Evolutionary conservation across 2,329 filamentous ascomycete genomes (phyloP).

Genomic region (Trichoderma brevicompactum): DNA sequence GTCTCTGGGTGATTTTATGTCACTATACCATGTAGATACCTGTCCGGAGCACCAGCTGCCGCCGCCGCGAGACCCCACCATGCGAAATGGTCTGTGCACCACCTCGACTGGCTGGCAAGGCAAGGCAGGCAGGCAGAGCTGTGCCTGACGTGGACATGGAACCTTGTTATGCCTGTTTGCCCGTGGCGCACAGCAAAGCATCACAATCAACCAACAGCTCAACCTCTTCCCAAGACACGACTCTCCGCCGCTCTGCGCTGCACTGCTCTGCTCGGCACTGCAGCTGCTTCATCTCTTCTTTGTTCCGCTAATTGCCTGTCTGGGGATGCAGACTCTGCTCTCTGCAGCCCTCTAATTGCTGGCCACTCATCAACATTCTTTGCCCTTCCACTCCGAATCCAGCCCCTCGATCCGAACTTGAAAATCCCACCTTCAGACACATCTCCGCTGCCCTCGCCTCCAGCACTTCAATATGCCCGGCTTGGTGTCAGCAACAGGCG

Average conservation of each 20-base stretch:
- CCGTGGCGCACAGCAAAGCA: slow-evolving; percentile 35
- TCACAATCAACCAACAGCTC: slow-evolving; percentile 32
- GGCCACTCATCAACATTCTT: slow-evolving; percentile 10
- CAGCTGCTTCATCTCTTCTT: slow-evolving; percentile 29
- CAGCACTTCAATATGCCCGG: slow-evolving; percentile 71
- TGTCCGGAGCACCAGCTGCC: neutral
- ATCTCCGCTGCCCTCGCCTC: neutral
- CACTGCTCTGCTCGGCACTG: slow-evolving; percentile 12
- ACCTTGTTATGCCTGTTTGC: slow-evolving; percentile 27
- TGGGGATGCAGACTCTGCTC: neutral
- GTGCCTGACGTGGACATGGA: slow-evolving; percentile 52
- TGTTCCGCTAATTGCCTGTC: slow-evolving; percentile 20
- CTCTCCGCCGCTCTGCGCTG: neutral
- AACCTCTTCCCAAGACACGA: neutral
- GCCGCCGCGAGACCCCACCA: slow-evolving; percentile 3
- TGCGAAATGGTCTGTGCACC: slow-evolving; percentile 36
- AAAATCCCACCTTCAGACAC: neutral
- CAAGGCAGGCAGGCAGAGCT: slow-evolving; percentile 50
- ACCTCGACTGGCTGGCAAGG: slow-evolving; percentile 36
- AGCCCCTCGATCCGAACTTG: slow-evolving; percentile 17
- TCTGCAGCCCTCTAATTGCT: neutral
- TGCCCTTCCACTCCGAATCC: slow-evolving; percentile 16
- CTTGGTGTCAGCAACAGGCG: slow-evolving; percentile 89
- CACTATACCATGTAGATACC: too few relatives aligned
- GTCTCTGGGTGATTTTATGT: slow-evolving; percentile 3